Evolutionary conservation across 495 filamentous ascomycete genomes (phyloP), one percentile per base, ranked within the genome.

Genomic region (Neurospora intermedia): DNA sequence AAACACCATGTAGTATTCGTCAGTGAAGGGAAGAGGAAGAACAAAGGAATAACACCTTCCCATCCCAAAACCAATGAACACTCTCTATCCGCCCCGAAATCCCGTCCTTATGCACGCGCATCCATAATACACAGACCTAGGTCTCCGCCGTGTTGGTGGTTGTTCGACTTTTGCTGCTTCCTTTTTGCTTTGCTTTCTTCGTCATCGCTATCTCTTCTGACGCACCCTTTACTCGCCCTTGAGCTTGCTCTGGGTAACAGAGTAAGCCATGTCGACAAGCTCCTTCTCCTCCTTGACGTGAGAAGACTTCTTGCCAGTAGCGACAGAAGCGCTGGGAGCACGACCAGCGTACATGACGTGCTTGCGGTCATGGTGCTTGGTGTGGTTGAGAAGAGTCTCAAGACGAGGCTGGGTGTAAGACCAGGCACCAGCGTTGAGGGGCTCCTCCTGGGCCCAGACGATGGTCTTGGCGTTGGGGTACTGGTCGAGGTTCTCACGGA

Each of bases 401-500:
- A 99, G 92, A 78, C 96, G 90, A 23, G 96, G 96, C 85, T 99
- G 96, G 42, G 90, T 91, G 87, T 93, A 98, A 80, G 89, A 92
- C 96, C 96, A 99, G 46, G 91, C 91, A 79, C 96, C 96, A 18
- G 96, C 96, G 80, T 99, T 99, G 71, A 99, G 88, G 43, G 96
- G 96, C 85, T 99, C 96, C 84, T 99, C 96, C 85, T 99, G 96
- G 73, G 86, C 88, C 93, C 94, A 99, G 73, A 98, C 93, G 74
- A 99, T 95, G 74, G 94, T 92, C 86, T 97, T 91, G 79, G 96
- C 93, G 81, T 98, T 98, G 81, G 94, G 92, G 85, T 99, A 99
- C 84, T 83, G 88, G 85, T 99, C 94, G 41, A 99, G 87, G 86
- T 98, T 98, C 81, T 98, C 94, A 83, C 91, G 90, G 62, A 99